Evolutionary conservation across 129 eudicot genomes (phyloP).

Genomic region (Glebionis coronaria): DNA sequence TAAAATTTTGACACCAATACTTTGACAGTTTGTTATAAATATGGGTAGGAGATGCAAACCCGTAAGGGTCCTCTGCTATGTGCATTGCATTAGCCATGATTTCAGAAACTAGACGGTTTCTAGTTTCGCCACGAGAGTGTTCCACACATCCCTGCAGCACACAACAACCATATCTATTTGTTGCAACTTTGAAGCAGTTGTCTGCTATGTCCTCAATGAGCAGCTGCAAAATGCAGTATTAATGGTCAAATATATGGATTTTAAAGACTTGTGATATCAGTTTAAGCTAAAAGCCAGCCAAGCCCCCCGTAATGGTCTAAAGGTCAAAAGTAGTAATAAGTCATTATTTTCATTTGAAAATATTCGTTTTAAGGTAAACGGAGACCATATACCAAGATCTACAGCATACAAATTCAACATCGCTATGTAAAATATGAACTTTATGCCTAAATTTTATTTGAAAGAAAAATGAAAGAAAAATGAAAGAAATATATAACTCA

Average conservation of each 20-base stretch:
- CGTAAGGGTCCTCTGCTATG: constrained; percentile 69
- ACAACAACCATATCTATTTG: constrained; percentile 62
- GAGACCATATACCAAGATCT: background rate
- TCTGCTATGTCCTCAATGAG: constrained; percentile 47
- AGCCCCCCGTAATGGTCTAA: background rate
- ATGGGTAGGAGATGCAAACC: constrained; percentile 36
- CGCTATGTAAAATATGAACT: too few relatives aligned
- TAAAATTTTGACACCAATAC: constrained; percentile 3
- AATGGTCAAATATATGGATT: constrained; percentile 17
- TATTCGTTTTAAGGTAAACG: background rate
- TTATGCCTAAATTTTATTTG: background rate
- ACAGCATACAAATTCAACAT: background rate
- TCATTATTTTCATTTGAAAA: background rate
- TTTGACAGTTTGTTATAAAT: too few relatives aligned
- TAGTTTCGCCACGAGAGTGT: constrained; percentile 34
- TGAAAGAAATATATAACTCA: background rate
- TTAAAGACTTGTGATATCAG: background rate
- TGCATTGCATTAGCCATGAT: constrained; percentile 48
- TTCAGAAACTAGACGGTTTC: constrained; percentile 36
- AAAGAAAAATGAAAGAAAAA: constrained; percentile 1
- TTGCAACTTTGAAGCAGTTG: constrained; percentile 59
- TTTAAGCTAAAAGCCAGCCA: background rate
- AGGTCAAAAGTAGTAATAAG: background rate
- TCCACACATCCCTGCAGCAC: constrained; percentile 66
- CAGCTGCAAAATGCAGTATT: constrained; percentile 34